Percentiles rank a stretch among this genome's conserved stretches.
phyloP scores from a whole-genome alignment of 208 protist genomes.

The Trypanosoma mega region DNA sequence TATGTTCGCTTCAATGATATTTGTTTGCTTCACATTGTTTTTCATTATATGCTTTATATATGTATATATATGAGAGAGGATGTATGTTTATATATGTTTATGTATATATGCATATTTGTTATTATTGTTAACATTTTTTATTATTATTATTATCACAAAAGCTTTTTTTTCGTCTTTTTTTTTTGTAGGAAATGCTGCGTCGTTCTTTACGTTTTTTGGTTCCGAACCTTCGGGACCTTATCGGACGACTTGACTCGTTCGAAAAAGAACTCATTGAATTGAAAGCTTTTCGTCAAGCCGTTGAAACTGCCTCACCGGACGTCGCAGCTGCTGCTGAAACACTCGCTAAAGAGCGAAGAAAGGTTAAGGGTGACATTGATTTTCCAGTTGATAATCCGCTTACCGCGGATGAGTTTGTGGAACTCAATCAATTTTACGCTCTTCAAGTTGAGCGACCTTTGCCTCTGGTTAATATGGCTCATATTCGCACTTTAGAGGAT shows the following conservation, averaged over 20 bases:
- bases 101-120: not conserved
- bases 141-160: not conserved
- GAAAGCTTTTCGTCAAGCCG: conserved; percentile 66
- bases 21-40: too few relatives aligned
- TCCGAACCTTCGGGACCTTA: conserved; percentile 26
- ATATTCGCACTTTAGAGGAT: conserved; percentile 47
- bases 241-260: conserved; percentile 64
- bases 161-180: conserved; percentile 1
- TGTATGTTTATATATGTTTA: too few relatives aligned
- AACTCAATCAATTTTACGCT: conserved; percentile 75
- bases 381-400: conserved; percentile 43
- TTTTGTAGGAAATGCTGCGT: conserved; percentile 20
- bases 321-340: conserved; percentile 42
- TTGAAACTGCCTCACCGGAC: conserved; percentile 53
- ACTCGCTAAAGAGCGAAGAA: conserved; percentile 32
- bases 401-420: conserved; percentile 63
- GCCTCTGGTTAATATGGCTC: conserved; percentile 45
- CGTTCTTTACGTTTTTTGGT: conserved; percentile 2
- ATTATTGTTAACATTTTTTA: not conserved
- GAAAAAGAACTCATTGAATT: conserved; percentile 76
- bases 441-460: conserved; percentile 42
- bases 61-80: not conserved
- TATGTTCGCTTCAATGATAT: too few relatives aligned
- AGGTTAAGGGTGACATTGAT: conserved; percentile 27
- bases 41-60: not conserved